These are phyloP conservation scores for Aphanomyces invadans DNA, from an alignment of 352 stramenopile species.

Conservation along the genomic window DNA sequence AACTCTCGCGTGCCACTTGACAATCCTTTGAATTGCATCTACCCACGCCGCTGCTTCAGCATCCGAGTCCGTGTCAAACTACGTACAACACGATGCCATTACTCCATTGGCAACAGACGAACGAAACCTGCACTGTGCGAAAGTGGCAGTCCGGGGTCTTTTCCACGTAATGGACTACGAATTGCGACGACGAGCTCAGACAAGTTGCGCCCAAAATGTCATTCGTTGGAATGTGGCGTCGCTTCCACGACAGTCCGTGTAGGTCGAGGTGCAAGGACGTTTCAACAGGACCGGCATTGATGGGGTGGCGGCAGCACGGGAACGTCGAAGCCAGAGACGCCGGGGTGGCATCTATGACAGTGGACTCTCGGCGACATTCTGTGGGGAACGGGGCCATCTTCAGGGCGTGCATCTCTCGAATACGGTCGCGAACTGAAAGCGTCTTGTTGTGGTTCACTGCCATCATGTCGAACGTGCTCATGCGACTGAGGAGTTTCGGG, in stretches of 20 bases:
- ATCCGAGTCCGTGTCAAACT: not conserved
- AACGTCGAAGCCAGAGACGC: not conserved
- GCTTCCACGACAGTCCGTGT: conserved; percentile 3
- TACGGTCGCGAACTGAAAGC: conserved; percentile 5
- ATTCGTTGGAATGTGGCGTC: not conserved
- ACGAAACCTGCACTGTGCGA: not conserved
- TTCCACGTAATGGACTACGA: not conserved
- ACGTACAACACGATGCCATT: not conserved
- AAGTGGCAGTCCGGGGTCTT: not conserved
- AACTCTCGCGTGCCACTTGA: conserved; percentile 12
- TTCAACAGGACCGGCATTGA: not conserved
- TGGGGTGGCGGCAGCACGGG: not conserved
- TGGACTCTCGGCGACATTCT: not conserved
- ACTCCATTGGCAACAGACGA: not conserved
- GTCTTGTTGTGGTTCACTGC: not conserved
- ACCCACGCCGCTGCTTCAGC: not conserved
- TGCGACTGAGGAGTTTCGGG: conserved; percentile 10
- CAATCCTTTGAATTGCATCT: conserved; percentile 1
- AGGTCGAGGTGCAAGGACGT: conserved; percentile 2
- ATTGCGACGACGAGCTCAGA: not conserved
- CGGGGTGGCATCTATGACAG: not conserved
- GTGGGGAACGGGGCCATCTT: not conserved
- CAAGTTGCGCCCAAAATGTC: not conserved
- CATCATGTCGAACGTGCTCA: conserved; percentile 1
- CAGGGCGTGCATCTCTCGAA: conserved; percentile 12